phyloP scores from a whole-genome alignment of 306 rosid species.

The Inga laurina region DNA sequence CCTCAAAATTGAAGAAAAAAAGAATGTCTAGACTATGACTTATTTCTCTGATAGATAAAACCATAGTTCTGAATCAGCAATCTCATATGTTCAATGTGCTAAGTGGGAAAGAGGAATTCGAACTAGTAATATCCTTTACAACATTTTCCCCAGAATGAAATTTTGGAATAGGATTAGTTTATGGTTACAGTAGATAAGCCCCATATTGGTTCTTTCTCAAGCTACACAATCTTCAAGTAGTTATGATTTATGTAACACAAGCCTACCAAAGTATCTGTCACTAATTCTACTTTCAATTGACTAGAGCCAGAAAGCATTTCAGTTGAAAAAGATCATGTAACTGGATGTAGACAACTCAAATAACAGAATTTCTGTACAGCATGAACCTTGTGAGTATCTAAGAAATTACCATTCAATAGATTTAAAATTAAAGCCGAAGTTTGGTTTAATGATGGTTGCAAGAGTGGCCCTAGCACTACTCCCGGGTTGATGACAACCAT shows the following conservation, averaged over 20 bases:
- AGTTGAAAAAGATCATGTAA: background rate
- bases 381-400: background rate
- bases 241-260: background rate
- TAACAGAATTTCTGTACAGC: background rate
- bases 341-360: background rate
- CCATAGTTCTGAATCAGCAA: background rate
- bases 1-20: background rate
- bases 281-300: background rate
- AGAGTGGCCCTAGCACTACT: background rate
- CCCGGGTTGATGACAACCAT: background rate
- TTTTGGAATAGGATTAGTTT: background rate
- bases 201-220: background rate
- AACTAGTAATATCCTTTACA: background rate
- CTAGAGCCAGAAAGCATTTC: background rate
- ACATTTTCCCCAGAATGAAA: background rate
- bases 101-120: background rate
- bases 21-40: background rate
- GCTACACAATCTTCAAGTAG: background rate
- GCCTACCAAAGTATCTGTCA: background rate
- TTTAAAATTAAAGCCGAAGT: background rate
- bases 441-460: background rate
- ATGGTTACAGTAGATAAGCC: background rate
- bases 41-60: background rate
- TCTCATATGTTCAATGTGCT: background rate
- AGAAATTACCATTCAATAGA: background rate